Evolutionary conservation across 1,284 basidiomycete genomes (phyloP).

Genomic region (Agaricales sp.): DNA sequence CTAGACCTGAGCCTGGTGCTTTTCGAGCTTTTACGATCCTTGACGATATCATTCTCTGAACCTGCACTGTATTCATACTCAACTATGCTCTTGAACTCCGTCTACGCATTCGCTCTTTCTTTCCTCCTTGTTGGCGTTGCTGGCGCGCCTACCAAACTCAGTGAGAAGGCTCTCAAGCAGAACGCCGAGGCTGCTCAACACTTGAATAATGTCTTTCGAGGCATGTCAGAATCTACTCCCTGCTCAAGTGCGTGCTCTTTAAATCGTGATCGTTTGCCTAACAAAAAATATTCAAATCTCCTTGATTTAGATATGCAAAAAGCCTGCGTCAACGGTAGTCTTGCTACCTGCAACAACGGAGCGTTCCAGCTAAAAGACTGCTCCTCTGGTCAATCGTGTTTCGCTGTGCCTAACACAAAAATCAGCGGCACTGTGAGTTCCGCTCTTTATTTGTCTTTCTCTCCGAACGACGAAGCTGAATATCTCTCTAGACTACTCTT

Average conservation of each 20-base stretch:
- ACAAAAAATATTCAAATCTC: conserved; percentile 3
- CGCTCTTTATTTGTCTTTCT: not conserved
- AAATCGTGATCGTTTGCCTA: not conserved
- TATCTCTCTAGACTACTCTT: conserved; percentile 23
- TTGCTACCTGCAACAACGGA: conserved; percentile 30
- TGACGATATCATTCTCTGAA: conserved; percentile 7
- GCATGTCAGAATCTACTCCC: conserved; percentile 18
- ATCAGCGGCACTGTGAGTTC: conserved; percentile 33
- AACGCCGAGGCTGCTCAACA: not conserved
- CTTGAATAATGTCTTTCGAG: not conserved
- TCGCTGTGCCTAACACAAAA: conserved; percentile 33
- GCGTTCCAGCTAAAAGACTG: conserved; percentile 30
- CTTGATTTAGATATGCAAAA: conserved; percentile 24
- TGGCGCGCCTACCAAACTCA: not conserved
- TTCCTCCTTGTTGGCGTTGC: not conserved
- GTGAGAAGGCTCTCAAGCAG: not conserved
- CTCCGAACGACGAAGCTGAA: conserved; percentile 1
- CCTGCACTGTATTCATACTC: conserved; percentile 16
- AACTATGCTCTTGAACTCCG: conserved; percentile 2
- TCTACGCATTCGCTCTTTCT: conserved; percentile 1
- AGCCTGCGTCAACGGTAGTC: conserved; percentile 30
- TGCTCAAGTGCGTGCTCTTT: conserved; percentile 29
- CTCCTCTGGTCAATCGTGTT: conserved; percentile 27
- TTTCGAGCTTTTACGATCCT: conserved; percentile 8
- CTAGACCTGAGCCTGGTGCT: conserved; percentile 23